Conservation (phyloP, 371 early-diverging fungal species). For the Mucor velutinosus region DNA sequence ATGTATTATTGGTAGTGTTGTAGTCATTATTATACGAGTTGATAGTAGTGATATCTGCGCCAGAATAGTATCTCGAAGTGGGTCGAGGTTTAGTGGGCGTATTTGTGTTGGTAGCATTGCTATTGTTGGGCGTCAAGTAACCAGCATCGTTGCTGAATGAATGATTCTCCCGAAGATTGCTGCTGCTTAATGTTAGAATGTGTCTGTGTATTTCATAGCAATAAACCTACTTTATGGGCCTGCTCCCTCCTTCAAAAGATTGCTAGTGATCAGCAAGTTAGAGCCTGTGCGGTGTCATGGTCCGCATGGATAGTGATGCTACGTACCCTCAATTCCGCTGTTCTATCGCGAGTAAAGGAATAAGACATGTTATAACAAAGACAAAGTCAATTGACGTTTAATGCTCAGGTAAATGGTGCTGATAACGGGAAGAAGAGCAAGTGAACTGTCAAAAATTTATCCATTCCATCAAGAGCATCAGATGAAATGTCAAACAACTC, state of each 20-base stretch:
- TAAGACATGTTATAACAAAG: conserved; percentile 22
- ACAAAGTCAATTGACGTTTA: not conserved
- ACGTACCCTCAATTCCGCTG: conserved; percentile 25
- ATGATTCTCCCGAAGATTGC: not conserved
- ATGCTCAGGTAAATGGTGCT: no score
- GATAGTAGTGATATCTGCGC: not conserved
- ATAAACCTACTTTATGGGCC: not conserved
- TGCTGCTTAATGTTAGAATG: not conserved
- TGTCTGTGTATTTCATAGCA: not conserved
- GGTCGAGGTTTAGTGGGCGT: not conserved
- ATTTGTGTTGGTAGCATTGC: not conserved
- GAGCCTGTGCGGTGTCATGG: not conserved
- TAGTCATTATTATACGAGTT: not conserved
- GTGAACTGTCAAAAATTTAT: not conserved
- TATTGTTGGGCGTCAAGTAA: not conserved
- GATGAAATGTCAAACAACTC: not conserved
- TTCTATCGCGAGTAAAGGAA: conserved; percentile 41
- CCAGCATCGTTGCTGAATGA: not conserved
- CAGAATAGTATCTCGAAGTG: not conserved
- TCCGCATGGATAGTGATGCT: not conserved
- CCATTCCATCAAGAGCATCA: not conserved
- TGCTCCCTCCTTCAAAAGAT: not conserved
- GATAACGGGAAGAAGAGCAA: not conserved
- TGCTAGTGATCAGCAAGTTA: not conserved
- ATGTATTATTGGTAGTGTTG: not conserved